Evolutionary conservation across 305 asterid genomes (phyloP), one percentile per base, ranked within the genome.

Genomic region (Caryopteris hybrid): DNA sequence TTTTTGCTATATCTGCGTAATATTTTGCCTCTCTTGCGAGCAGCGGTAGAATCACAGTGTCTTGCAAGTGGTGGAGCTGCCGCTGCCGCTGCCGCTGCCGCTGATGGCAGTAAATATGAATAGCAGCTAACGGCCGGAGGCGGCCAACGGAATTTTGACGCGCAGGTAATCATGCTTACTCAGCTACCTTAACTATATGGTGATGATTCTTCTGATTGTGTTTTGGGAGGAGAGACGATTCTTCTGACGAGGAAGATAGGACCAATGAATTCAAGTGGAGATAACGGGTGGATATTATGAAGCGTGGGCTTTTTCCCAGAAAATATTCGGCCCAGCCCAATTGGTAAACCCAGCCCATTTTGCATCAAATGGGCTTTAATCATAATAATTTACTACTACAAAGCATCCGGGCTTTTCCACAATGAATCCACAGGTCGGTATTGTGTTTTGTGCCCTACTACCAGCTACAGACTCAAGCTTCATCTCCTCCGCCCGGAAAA

Each of bases 121-220:
- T 11, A 39, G 42, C 52, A 9, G 16, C 21, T 38, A 14, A 16
- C 11, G 23, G 64, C 41, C 10, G 39, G 55, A 38, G 46, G 38
- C 22, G 43, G 64, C 70, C 59, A 50, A 12, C 55, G 67, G 55
- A 64, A 64, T 17, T 17, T 53, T 2, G 50, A 48, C 3, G 61
- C 12, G 51, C 61, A 56, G 45, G 63, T 53, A 21, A 38, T 51
- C 75, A 51, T 50, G n/a, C 12, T 36, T 16, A 34, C 10, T 8
- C 5, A 29, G 13, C 13, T 31, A n/a, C n/a, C n/a, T n/a, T n/a
- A 25, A 25, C 31, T 4, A 25, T 25, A 25, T 25, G 16, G 60
- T 13, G 38, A 27, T 53, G 39, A n/a, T 53, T 27, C 38, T 53
- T 4, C 31, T 25, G 31, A n/a, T n/a, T n/a, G n/a, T n/a, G n/a